Base-by-base conservation (phyloP, 768 basidiomycete genomes). In the Dioszegia hungarica region DNA sequence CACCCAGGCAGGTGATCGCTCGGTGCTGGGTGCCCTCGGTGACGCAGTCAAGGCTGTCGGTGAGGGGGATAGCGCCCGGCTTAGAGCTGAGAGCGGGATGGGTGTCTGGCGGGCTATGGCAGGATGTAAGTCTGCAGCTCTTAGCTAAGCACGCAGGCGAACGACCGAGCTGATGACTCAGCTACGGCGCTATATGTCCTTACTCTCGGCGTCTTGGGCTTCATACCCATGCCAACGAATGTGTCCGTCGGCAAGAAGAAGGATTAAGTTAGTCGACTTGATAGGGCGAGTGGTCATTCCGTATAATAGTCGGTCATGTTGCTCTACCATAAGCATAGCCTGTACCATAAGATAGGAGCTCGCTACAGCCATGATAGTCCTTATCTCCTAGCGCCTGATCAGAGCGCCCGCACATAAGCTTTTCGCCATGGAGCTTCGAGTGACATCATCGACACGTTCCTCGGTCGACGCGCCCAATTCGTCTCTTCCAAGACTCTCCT, bases 151-250 rank as follows among this genome's bases (percentile, higher is more conserved):
- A 36, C 4, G 27, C 36, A 25, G 12, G n/a, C 19, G 19, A 2
- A 48, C n/a, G 52, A 17, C n/a, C 5, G 14, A 27, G 25, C 47
- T 54, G 19, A 54, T 41, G 19, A 44, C 15, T 5, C 29, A 75
- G 73, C 73, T 33, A 75, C 73, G 8, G 60, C 71, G 0, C 48
- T 73, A 12, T 72, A 68, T 56, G 59, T 60, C 24, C 56, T 73
- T 6, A 75, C 71, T 0, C 56, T 75, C 14, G 73, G 73, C 3
- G 24, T 67, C 10, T 51, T 75, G 12, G 73, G 73, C 0, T 58
- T 75, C 28, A 75, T 75, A 27, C 73, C 69, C 14, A 55, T 63
- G 2, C 73, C 73, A 2, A 19, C 48, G 1, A 59, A 59, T 36
- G 61, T 61, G 2, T 59, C 68, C 2, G 56, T 71, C 17, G 38